Evolutionary conservation across 2,329 filamentous ascomycete species (phyloP).

Genomic region (Amylocarpus encephaloides): DNA sequence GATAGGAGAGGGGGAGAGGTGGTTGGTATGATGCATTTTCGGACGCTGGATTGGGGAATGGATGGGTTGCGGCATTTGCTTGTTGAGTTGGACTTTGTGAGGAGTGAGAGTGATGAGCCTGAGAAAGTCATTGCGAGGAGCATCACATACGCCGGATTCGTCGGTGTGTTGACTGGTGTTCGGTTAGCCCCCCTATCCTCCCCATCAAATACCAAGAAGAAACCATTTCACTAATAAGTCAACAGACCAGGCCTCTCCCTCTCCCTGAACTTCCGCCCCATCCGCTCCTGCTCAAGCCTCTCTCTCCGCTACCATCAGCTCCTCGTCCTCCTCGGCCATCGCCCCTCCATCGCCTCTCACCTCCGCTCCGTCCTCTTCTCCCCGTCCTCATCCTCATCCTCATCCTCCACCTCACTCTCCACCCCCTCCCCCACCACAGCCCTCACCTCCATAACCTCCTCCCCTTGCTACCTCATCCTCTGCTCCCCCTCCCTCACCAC

Average conservation of each 20-base stretch:
- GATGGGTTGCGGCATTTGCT: slow-evolving; percentile 36
- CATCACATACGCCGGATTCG: slow-evolving; percentile 46
- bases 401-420: slow-evolving; percentile 2
- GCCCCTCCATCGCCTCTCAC: slow-evolving; percentile 46
- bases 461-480: slow-evolving; percentile 52
- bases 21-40: slow-evolving; percentile 46
- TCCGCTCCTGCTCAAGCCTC: slow-evolving; percentile 37
- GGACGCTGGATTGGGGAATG: slow-evolving; percentile 45
- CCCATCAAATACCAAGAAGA: neutral
- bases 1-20: slow-evolving; percentile 2
- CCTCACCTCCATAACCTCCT: slow-evolving; percentile 37
- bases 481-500: slow-evolving; percentile 42
- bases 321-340: slow-evolving; percentile 46
- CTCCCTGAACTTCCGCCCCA: slow-evolving; percentile 45
- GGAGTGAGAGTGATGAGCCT: slow-evolving; percentile 26
- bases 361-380: slow-evolving; percentile 35
- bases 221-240: neutral
- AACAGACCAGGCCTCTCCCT: slow-evolving; percentile 37
- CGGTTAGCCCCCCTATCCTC: slow-evolving; percentile 29
- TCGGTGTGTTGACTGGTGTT: slow-evolving; percentile 46
- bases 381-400: slow-evolving; percentile 1
- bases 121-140: slow-evolving; percentile 38
- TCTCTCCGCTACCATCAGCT: slow-evolving; percentile 43
- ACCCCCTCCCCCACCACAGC: slow-evolving; percentile 11
- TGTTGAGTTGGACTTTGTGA: slow-evolving; percentile 34